Base-by-base conservation (phyloP, 305 asterid genomes). In the Ajuga reptans region DNA sequence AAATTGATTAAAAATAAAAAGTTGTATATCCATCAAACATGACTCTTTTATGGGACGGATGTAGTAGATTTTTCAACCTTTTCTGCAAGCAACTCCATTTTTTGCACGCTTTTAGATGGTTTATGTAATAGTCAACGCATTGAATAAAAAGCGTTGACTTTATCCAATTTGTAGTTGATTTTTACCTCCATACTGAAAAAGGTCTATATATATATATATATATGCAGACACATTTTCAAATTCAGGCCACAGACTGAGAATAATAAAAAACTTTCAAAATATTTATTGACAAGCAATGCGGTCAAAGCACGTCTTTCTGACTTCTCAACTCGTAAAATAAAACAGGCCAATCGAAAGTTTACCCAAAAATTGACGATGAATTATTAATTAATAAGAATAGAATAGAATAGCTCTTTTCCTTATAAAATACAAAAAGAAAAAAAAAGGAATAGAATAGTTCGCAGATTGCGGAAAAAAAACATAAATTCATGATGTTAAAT, bases 231-330 rank as follows among this genome's bases (percentile, higher is more conserved):
- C 4, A 29, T 43, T 8, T 43, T 64, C 45, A 14, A 36, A 15
- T 36, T 49, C 56, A 54, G 43, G 42, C 64, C 62, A 61, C 53
- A 27, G 3, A 12, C n/a, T 14, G 31, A 33, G 31, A 2, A 34
- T 3, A 11, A 56, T 51, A 51, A 14, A 61, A 24, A 18, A 7
- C 5, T 33, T 17, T 6, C 12, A 33, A 6, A 31, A 27, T 0
- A n/a, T n/a, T 1, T 7, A 11, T 12, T n/a, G 0, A 64, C 9
- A 4, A 21, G 65, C 53, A 55, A 63, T 55, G 49, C 55, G 78
- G 81, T 79, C 83, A 76, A 69, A 64, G 62, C 79, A 79, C 81
- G 77, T 68, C 72, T 72, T 43, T 57, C 27, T 39, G 18, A 57
- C 63, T 67, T 66, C 53, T 42, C 64, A 77, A 52, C 18, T 33